Base-by-base conservation (phyloP, 495 filamentous ascomycete genomes). In the Entonaema liquescens region DNA sequence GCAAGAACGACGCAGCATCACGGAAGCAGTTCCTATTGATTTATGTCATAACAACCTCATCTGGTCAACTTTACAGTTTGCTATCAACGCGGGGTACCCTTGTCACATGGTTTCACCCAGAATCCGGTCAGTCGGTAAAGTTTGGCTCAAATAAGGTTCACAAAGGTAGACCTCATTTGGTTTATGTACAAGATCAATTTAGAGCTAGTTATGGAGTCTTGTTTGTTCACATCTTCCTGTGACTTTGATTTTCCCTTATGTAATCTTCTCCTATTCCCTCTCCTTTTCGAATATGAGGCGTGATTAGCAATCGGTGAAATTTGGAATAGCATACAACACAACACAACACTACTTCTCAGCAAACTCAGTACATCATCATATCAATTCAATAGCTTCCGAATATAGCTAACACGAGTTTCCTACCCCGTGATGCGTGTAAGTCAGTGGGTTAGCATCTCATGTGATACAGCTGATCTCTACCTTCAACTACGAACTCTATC, bases 401-500 rank as follows among this genome's bases (percentile, higher is more conserved):
- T 33, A 7, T 9, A 1, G 42, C 8, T 47, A 47, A 21, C 2
- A 0, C 42, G 23, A 2, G 12, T 47, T 21, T 47, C 17, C n/a
- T 21, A 47, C 12, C 8, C 21, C 2, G 19, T 47, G 19, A 21
- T 4, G 9, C 13, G 29, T 33, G 17, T 58, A 59, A n/a, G 15
- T 21, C 8, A 62, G 6, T 31, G 21, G 11, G 33, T 62, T 13
- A 36, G 36, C 15, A 56, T 68, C 57, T 56, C 28, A 23, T 50
- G n/a, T 49, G 42, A 66, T 25, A 53, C 11, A 26, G 26, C 29
- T 40, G 17, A 71, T 62, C 58, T 58, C 42, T 29, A 38, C 19
- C 13, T 52, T 5, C 8, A 55, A 55, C 31, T 15, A 21, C 3
- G 35, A 72, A 64, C 62, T 50, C 25, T 59, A 67, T 57, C 35